phyloP scores from a whole-genome alignment of 2,329 filamentous ascomycete genomes.

The Colletotrichum brevisporum region DNA sequence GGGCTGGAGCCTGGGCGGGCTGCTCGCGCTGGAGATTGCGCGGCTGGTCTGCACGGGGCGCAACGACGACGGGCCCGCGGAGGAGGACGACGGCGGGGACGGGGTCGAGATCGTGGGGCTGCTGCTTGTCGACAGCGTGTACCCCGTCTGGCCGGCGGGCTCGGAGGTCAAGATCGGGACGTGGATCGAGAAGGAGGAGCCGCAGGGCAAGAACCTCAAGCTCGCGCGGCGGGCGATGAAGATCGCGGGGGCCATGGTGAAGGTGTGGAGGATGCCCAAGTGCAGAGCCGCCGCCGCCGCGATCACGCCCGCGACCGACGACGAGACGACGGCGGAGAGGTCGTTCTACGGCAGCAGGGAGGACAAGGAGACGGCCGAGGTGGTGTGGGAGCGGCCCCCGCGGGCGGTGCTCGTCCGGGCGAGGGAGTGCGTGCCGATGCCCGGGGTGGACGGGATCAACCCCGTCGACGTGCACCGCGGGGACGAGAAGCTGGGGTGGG shows the following conservation, averaged over 20 bases:
- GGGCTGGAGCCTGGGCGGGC: conserved; percentile 70
- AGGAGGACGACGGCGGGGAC: conserved; percentile 30
- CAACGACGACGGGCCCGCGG: conserved; percentile 47
- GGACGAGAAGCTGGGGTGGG: conserved; percentile 64
- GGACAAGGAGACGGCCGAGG: conserved; percentile 39
- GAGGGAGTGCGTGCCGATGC: conserved; percentile 54
- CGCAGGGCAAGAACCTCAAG: conserved; percentile 52
- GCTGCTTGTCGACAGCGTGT: conserved; percentile 67
- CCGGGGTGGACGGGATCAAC: conserved; percentile 44
- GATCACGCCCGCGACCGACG: neutral
- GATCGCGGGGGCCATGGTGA: conserved; percentile 57
- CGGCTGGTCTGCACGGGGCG: conserved; percentile 50
- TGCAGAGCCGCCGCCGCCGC: conserved; percentile 44
- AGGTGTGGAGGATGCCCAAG: conserved; percentile 56
- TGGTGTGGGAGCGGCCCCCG: conserved; percentile 50
- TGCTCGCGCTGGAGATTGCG: conserved; percentile 66
- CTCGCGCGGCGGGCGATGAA: conserved; percentile 56
- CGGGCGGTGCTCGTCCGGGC: conserved; percentile 62
- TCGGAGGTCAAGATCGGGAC: conserved; percentile 34
- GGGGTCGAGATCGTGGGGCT: conserved; percentile 62
- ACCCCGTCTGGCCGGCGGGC: conserved; percentile 45
- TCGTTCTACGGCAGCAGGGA: conserved; percentile 19
- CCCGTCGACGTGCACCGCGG: conserved; percentile 61
- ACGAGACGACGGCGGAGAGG: neutral
- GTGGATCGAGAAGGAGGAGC: conserved; percentile 44